phyloP scores from a whole-genome alignment of 2,329 filamentous ascomycete species.

The Fusarium albidum region DNA sequence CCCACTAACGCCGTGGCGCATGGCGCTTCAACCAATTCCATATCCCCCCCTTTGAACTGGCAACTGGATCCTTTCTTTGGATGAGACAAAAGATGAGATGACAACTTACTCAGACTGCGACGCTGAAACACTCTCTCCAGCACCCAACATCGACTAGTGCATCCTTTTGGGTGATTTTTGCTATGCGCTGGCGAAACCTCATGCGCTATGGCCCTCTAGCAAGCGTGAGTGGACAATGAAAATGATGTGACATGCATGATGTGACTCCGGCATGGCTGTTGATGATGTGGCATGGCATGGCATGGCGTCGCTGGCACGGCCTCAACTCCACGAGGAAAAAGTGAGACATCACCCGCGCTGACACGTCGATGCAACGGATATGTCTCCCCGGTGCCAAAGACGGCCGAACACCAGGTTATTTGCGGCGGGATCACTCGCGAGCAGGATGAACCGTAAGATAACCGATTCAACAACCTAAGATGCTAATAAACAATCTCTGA shows the following conservation, averaged over 20 bases:
- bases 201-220: not conserved
- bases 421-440: not conserved
- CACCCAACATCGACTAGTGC: not conserved
- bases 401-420: not conserved
- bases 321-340: not conserved
- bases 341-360: conserved; percentile 17
- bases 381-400: conserved; percentile 7
- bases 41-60: not conserved
- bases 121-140: conserved; percentile 1
- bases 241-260: conserved; percentile 26
- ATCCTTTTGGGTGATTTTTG: not conserved
- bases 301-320: conserved; percentile 32
- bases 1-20: conserved; percentile 14
- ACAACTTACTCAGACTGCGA: conserved; percentile 7
- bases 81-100: not conserved
- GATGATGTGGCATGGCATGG: conserved; percentile 35
- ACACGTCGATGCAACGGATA: not conserved
- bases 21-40: conserved; percentile 34
- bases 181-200: conserved; percentile 21
- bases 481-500: not conserved
- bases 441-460: not conserved
- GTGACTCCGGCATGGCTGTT: conserved; percentile 15
- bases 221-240: conserved; percentile 8
- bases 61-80: not conserved
- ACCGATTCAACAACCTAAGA: not conserved